Conservation (phyloP, 2,329 filamentous ascomycete genomes). For the Calonectria hawksworthii region DNA sequence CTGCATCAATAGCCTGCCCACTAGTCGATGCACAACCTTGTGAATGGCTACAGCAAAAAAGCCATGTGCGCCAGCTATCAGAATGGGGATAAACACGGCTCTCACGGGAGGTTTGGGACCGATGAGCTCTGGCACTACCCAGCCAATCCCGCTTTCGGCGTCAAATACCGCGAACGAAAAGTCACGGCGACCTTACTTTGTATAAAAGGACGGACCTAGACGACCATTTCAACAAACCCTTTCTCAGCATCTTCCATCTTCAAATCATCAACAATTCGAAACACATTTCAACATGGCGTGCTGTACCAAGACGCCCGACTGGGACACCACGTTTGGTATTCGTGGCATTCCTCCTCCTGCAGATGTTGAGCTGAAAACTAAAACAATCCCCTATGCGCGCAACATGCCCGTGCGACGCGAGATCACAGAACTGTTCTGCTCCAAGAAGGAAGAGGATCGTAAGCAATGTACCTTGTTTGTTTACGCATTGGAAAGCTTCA, state of each 20-base stretch:
- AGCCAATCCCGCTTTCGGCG: background rate
- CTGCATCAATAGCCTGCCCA: background rate
- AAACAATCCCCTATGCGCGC: background rate
- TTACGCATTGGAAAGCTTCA: conserved; percentile 21
- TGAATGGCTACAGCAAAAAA: background rate
- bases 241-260: background rate
- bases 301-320: background rate
- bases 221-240: background rate
- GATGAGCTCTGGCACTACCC: background rate
- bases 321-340: background rate
- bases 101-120: background rate
- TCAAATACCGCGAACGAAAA: background rate
- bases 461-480: conserved; percentile 29
- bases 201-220: background rate
- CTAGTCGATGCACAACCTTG: background rate
- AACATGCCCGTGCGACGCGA: background rate
- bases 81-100: background rate
- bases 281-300: background rate
- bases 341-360: background rate
- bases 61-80: background rate
- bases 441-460: background rate
- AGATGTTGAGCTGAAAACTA: background rate
- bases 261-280: background rate
- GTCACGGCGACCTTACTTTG: background rate
- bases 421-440: background rate